phyloP scores from a whole-genome alignment of 1,284 basidiomycete genomes.

The Apiotrichum akiyoshidainum region DNA sequence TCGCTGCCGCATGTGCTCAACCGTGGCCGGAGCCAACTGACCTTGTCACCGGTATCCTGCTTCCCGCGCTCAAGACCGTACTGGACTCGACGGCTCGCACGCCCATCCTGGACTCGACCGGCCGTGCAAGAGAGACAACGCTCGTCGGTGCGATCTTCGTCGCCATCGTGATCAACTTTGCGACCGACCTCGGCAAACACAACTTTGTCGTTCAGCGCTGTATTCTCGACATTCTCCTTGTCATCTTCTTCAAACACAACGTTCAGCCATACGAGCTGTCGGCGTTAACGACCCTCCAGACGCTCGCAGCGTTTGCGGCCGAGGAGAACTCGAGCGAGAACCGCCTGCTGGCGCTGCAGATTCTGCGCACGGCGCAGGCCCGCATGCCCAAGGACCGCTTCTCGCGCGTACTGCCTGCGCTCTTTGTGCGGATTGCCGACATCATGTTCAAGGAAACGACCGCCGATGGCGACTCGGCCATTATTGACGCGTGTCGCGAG shows the following conservation, averaged over 20 bases:
- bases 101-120: conserved; percentile 13
- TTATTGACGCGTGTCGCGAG: conserved; percentile 14
- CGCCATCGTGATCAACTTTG: conserved; percentile 35
- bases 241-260: conserved; percentile 45
- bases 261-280: conserved; percentile 32
- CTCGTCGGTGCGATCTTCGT: conserved; percentile 40
- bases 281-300: conserved; percentile 29
- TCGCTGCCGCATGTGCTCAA: conserved; percentile 29
- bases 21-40: conserved; percentile 26
- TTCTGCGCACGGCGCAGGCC: conserved; percentile 33
- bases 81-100: conserved; percentile 35
- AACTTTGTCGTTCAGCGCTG: conserved; percentile 30
- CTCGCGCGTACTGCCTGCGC: conserved; percentile 28
- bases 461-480: conserved; percentile 7
- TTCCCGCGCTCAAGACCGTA: conserved; percentile 33
- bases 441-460: conserved; percentile 22
- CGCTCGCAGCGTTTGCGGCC: conserved; percentile 29
- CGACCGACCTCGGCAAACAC: conserved; percentile 22
- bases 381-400: conserved; percentile 31
- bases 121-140: conserved; percentile 19
- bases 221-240: conserved; percentile 38
- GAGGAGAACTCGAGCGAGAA: conserved; percentile 28
- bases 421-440: conserved; percentile 24
- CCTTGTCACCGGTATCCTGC: conserved; percentile 27
- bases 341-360: conserved; percentile 31